Evolutionary conservation across 768 basidiomycete species (phyloP), one percentile per base, ranked within the genome.

Genomic region (Phaffia tasmanica): DNA sequence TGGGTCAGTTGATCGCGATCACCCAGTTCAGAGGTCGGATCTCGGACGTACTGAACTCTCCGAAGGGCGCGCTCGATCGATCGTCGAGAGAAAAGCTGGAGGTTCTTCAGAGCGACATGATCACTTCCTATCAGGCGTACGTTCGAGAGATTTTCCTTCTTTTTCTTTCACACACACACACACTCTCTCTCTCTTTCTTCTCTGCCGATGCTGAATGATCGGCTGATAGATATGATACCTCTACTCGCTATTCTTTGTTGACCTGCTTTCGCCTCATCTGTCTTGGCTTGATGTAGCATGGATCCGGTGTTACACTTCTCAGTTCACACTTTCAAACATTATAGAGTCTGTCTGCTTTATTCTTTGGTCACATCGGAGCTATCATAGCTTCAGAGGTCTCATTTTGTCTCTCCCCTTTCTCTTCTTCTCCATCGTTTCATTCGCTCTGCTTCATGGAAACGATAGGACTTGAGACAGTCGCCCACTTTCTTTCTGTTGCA

Each of bases 301-400:
- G 47, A 47, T 23, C 61, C 61, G 18, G 61, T 35, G 27, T 47
- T 68, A 15, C 67, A 68, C 21, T 68, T 68, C 47, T 58, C 49
- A 18, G 55, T 63, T n/a, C 67, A 68, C 54, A 32, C 35, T 0
- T 67, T 67, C 66, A 67, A 62, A 48, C 30, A 48, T 9, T 67
- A 67, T 42, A 47, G 49, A 32, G 60, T 25, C 1, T 6, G n/a
- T 48, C 35, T 48, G 1, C 35, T 35, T 15, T 42, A 21, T 47
- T 23, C 59, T 23, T 16, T n/a, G n/a, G 19, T 21, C 14, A 23
- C 18, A 18, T 60, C 18, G 1, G 0, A 6, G 21, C 27, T 18
- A 1, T 60, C 35, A n/a, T 48, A 1, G 16, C n/a, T 21, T 21
- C 8, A 25, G 49, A 42, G 50, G 53, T 18, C 51, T 63, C 53